phyloP scores from a whole-genome alignment of 2,329 filamentous ascomycete species.

The Clonostachys rosea region DNA sequence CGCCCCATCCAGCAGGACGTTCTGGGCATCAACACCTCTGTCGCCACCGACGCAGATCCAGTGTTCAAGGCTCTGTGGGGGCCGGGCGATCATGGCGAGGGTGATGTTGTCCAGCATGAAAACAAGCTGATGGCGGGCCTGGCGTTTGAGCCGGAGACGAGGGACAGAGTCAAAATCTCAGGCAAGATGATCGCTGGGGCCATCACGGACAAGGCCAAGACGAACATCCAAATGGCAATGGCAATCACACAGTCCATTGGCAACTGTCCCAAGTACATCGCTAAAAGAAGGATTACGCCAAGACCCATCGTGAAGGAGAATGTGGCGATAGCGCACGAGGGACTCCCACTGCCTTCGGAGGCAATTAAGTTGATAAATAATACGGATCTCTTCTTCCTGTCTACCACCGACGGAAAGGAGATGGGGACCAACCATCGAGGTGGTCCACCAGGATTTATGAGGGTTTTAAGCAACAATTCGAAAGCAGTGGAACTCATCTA shows the following conservation, averaged over 20 bases:
- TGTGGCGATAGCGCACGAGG: slow-evolving; percentile 31
- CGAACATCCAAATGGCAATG: slow-evolving; percentile 52
- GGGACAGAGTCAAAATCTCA: slow-evolving; percentile 70
- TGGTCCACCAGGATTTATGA: slow-evolving; percentile 68
- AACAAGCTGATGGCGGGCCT: slow-evolving; percentile 41
- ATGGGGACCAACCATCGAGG: slow-evolving; percentile 88
- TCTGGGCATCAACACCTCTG: slow-evolving; percentile 57
- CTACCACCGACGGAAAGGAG: slow-evolving; percentile 57
- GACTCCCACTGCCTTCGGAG: slow-evolving; percentile 38
- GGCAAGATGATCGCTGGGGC: slow-evolving; percentile 65
- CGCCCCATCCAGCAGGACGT: slow-evolving; percentile 56
- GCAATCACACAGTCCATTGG: slow-evolving; percentile 69
- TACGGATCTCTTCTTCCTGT: slow-evolving; percentile 76
- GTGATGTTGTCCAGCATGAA: slow-evolving; percentile 26
- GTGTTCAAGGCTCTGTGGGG: slow-evolving; percentile 61
- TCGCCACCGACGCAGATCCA: slow-evolving; percentile 63
- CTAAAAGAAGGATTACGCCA: slow-evolving; percentile 61
- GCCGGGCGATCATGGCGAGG: slow-evolving; percentile 34
- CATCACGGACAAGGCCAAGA: slow-evolving; percentile 30
- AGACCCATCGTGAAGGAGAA: background rate
- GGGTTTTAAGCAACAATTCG: slow-evolving; percentile 55
- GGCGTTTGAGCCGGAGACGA: slow-evolving; percentile 43
- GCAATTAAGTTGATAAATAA: slow-evolving; percentile 56
- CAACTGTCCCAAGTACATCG: slow-evolving; percentile 86
- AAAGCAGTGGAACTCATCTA: slow-evolving; percentile 55